Base-by-base conservation (phyloP, 208 protist species). In the Trypanosoma cruzi region DNA sequence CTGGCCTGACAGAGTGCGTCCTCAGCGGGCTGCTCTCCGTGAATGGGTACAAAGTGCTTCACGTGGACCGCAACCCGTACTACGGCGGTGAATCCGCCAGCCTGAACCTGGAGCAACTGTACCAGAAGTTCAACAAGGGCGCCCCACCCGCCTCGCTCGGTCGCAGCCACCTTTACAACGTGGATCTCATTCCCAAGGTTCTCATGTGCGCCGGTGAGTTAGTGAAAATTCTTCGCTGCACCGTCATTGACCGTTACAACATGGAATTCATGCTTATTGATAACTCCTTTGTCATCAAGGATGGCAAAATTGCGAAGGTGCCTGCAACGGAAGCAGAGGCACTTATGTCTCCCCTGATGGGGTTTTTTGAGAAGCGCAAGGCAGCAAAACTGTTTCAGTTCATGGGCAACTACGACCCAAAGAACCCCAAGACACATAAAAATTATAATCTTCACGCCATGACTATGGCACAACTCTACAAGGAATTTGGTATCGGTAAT, bases 181-280 rank as follows among this genome's bases (percentile, higher is more conserved):
- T 99, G 20, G 99, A 99, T 85, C 82, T 99, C 42, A 98, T 99
- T 50, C 99, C 99, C 29, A 99, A 99, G 76, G 99, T 99, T 71
- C 95, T 99, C 66, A 98, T 99, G 92, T 95, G 97, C 49, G 92
- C 86, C 32, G 98, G 98, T 72, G 85, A 91, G 69, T 81, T 99
- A 0, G 97, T 99, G 8, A 98, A 99, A 71, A 99, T 99, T 50
- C 90, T 99, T 4, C 88, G 98, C 34, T 79, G 97, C 56, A 99
- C 98, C 18, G 93, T 99, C 24, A 97, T 99, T 56, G 97, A 98
- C 20, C 85, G 97, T 48, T 99, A 99, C 75, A 93, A 80, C 82
- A 96, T 99, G 59, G 98, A 99, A 88, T 99, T 99, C 79, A 98
- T 98, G 85, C 74, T 94, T 18, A 89, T 99, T 40, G 98, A 99